phyloP scores from a whole-genome alignment of 1,139 yeast genomes.

The Scheffersomyces titani region DNA sequence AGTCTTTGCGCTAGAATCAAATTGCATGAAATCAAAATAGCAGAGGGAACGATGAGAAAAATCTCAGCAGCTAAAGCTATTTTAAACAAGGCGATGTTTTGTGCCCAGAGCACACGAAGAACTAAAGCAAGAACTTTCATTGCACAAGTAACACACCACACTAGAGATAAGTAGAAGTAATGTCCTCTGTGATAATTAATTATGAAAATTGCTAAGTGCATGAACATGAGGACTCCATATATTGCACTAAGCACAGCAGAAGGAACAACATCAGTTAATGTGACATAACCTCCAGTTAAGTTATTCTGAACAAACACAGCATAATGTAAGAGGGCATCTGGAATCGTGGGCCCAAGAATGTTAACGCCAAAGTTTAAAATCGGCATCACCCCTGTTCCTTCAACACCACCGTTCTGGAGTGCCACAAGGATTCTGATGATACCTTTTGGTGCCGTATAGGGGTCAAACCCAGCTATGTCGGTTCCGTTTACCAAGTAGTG shows the following conservation, averaged over 20 bases:
- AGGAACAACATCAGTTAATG: constrained; percentile 58
- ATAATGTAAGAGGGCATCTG: constrained; percentile 35
- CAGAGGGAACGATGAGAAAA: constrained; percentile 56
- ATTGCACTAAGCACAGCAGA: constrained; percentile 58
- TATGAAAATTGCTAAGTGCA: constrained; percentile 51
- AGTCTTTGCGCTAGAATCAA: constrained; percentile 73
- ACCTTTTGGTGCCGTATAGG: constrained; percentile 19
- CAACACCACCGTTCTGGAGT: constrained; percentile 44
- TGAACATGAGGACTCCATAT: constrained; percentile 49
- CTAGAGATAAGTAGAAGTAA: constrained; percentile 58
- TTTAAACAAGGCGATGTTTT: constrained; percentile 43
- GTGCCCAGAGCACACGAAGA: constrained; percentile 60
- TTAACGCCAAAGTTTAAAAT: constrained; percentile 31
- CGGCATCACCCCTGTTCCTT: constrained; percentile 50
- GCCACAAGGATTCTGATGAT: constrained; percentile 30
- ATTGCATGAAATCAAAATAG: constrained; percentile 55
- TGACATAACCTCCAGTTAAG: constrained; percentile 70
- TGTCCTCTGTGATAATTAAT: constrained; percentile 62
- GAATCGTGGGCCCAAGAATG: constrained; percentile 32
- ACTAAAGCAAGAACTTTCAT: constrained; percentile 63
- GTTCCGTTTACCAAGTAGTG: not conserved
- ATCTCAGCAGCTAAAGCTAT: constrained; percentile 63
- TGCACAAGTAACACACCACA: constrained; percentile 55
- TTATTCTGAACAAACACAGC: constrained; percentile 47
- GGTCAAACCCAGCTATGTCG: not conserved